Conservation (phyloP, 2,329 filamentous ascomycete genomes). For the Aspergillus sp. region DNA sequence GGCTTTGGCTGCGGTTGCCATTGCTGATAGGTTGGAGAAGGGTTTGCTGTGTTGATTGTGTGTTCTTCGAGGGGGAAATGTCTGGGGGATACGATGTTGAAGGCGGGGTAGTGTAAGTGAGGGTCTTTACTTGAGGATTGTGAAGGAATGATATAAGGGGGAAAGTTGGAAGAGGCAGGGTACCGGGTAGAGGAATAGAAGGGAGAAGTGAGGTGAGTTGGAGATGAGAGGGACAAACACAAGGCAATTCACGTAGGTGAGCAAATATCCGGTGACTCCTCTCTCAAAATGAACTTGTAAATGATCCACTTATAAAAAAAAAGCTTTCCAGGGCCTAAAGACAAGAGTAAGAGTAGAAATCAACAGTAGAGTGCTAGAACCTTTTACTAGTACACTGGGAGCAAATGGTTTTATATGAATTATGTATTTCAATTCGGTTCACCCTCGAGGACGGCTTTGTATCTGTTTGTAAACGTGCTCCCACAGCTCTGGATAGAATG, state of each 20-base stretch:
- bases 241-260: neutral
- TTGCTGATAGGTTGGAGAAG: conserved; percentile 1
- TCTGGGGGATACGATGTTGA: neutral
- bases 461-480: conserved; percentile 43
- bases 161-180: neutral
- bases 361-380: neutral
- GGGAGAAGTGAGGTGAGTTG: conserved; percentile 7
- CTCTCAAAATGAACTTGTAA: neutral
- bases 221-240: neutral
- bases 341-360: neutral
- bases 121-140: neutral
- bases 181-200: neutral
- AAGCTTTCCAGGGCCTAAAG: neutral
- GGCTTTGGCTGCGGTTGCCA: conserved; percentile 13
- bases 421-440: conserved; percentile 6
- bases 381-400: neutral
- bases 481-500: conserved; percentile 47
- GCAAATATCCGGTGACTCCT: neutral
- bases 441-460: conserved; percentile 23
- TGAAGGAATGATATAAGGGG: neutral
- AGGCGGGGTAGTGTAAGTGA: neutral
- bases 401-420: neutral
- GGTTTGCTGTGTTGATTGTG: neutral
- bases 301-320: neutral
- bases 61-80: neutral